Conservation (phyloP, 2,329 filamentous ascomycete species). For the Penicillium palitans region DNA sequence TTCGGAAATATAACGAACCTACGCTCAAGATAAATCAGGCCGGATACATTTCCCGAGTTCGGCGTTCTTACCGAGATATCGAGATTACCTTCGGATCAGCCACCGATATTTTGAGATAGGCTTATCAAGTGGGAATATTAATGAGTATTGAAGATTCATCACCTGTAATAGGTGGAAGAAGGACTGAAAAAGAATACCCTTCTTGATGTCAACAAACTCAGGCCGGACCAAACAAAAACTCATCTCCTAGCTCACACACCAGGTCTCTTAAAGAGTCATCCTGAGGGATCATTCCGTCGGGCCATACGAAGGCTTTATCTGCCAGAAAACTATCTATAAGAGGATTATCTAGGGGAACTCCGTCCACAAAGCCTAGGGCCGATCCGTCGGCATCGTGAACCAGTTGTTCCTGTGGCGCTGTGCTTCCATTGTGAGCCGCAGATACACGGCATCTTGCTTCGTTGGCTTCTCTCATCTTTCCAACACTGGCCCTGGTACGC, state of each 20-base stretch:
- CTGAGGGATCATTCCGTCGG: slow-evolving; percentile 12
- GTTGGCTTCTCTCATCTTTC: slow-evolving; percentile 14
- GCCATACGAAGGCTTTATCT: slow-evolving; percentile 12
- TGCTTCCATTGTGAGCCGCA: not conserved
- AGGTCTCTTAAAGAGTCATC: slow-evolving; percentile 13
- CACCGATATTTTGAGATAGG: not conserved
- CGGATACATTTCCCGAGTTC: not conserved
- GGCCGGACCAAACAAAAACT: slow-evolving; percentile 3
- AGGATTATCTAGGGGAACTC: slow-evolving; percentile 13
- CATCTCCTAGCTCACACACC: slow-evolving; percentile 15
- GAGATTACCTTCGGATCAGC: not conserved
- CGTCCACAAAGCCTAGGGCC: not conserved
- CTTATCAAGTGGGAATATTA: not conserved
- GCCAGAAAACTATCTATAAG: slow-evolving; percentile 19
- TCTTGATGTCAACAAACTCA: not conserved
- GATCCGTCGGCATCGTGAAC: not conserved
- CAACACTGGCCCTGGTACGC: slow-evolving; percentile 15
- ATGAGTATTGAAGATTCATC: not conserved
- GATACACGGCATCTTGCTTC: not conserved
- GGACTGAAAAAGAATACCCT: not conserved
- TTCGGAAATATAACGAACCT: no score
- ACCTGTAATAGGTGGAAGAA: not conserved
- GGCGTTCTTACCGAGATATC: not conserved
- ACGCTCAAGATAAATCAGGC: not conserved
- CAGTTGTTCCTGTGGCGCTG: not conserved